Evolutionary conservation across 2,329 filamentous ascomycete genomes (phyloP), one percentile per base, ranked within the genome.

Genomic region (Exophiala aquamarina): DNA sequence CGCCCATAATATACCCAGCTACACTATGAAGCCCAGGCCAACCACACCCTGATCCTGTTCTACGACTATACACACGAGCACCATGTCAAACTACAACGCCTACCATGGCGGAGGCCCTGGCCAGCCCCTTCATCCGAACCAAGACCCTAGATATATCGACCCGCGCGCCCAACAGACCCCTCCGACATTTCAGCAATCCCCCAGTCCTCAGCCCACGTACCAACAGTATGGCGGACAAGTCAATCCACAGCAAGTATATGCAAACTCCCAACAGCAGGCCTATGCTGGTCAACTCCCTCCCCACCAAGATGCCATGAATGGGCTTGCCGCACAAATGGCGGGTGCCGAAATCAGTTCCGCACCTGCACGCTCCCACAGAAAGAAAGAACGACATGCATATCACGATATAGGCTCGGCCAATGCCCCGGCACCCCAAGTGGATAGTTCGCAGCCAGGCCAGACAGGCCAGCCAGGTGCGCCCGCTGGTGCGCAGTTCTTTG

Each of bases 321-420:
- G 69, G 3, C 57, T 77, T 42, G 57, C 70, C 10, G 78, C 82
- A 45, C 89, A 94, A 67, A 86, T 95, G 84, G 84, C 84, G 33
- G 83, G 82, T 50, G 81, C 94, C 78, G 83, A 77, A 32, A 72
- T 95, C 57, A 82, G 77, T 26, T 68, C 63, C 48, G 77, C 62
- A 50, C 67, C 67, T 50, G 66, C 67, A 55, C 71, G 82, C 65
- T 57, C 67, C 29, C 68, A 72, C 41, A 86, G 91, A 77, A 97
- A 95, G 82, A 96, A 95, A 78, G 87, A 96, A 66, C 82, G 89
- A 50, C 92, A 97, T 70, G 92, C 91, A 55, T 87, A 95, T 68
- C 92, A 97, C 67, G 85, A 82, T 31, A 81, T 97, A 43, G 89
- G 92, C 56, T 82, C 87, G 17, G 44, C 54, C n/a, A 77, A 84